phyloP scores from a whole-genome alignment of 176 grass and related monocot species.

The Oryza meridionalis region DNA sequence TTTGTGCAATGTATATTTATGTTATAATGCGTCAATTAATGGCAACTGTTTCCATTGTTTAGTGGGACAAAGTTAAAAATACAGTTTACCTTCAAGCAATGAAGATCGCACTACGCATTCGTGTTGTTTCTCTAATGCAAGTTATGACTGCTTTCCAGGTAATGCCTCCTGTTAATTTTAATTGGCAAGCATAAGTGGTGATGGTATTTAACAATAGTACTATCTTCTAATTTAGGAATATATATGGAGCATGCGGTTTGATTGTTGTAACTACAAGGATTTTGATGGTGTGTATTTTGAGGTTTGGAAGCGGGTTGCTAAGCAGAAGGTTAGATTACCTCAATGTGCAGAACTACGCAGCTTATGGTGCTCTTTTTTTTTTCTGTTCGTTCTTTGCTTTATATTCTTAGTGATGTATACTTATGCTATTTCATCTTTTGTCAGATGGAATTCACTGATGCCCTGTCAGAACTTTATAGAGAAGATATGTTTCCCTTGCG shows the following conservation, averaged over 20 bases:
- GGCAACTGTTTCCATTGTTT: background rate
- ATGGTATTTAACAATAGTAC: background rate
- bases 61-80: background rate
- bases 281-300: constrained; percentile 28
- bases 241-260: background rate
- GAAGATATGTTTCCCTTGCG: background rate
- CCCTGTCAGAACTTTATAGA: background rate
- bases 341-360: background rate
- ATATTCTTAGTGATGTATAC: background rate
- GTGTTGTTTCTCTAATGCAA: background rate
- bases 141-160: background rate
- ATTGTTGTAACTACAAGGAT: background rate
- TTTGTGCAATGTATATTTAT: background rate
- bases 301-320: constrained; percentile 27
- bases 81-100: constrained; percentile 6
- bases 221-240: background rate
- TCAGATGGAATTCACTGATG: constrained; percentile 10
- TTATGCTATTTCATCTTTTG: background rate
- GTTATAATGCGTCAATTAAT: background rate
- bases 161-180: background rate
- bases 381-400: background rate
- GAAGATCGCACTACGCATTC: background rate
- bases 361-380: too few relatives aligned
- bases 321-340: background rate
- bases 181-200: background rate